Evolutionary conservation across 2,329 filamentous ascomycete species (phyloP).

Genomic region (Cercospora sp.): DNA sequence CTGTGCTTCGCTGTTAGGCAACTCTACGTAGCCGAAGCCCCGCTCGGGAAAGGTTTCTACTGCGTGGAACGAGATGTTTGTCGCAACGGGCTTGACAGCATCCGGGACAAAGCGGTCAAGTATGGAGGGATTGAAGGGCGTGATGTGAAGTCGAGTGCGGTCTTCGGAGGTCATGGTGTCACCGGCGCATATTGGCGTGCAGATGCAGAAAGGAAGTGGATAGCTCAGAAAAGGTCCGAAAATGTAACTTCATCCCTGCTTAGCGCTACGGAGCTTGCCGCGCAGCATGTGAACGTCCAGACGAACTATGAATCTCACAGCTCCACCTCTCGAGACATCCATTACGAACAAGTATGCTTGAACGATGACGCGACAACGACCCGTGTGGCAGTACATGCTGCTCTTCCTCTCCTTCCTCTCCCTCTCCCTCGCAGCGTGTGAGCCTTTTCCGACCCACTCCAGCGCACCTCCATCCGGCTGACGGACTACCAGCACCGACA

Average conservation of each 20-base stretch:
- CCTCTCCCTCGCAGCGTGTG: slow-evolving; percentile 47
- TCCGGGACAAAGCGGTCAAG: slow-evolving; percentile 70
- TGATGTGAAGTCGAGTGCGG: slow-evolving; percentile 72
- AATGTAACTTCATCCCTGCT: slow-evolving; percentile 8
- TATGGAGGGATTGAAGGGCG: slow-evolving; percentile 76
- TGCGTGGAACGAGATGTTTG: slow-evolving; percentile 83
- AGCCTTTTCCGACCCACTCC: slow-evolving; percentile 19
- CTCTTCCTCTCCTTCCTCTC: slow-evolving; percentile 40
- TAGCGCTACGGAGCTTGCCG: slow-evolving; percentile 2
- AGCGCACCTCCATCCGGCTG: not conserved
- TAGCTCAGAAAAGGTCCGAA: slow-evolving; percentile 3
- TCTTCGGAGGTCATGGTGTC: slow-evolving; percentile 11
- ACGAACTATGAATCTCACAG: not conserved
- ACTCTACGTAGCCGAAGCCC: slow-evolving; percentile 84
- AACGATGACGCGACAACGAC: slow-evolving; percentile 13
- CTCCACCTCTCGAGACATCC: not conserved
- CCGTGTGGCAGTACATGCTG: slow-evolving; percentile 30
- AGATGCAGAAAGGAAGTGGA: not conserved
- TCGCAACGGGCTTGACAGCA: slow-evolving; percentile 64
- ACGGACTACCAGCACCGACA: slow-evolving; percentile 48
- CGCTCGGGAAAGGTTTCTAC: slow-evolving; percentile 87
- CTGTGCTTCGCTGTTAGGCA: slow-evolving; percentile 80
- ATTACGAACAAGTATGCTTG: not conserved
- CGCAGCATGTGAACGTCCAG: slow-evolving; percentile 13
- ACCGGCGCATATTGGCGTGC: slow-evolving; percentile 10